These are phyloP conservation scores for Diphasiastrum complanatum DNA, from an alignment of 83 land plant species.

Conservation along the genomic window DNA sequence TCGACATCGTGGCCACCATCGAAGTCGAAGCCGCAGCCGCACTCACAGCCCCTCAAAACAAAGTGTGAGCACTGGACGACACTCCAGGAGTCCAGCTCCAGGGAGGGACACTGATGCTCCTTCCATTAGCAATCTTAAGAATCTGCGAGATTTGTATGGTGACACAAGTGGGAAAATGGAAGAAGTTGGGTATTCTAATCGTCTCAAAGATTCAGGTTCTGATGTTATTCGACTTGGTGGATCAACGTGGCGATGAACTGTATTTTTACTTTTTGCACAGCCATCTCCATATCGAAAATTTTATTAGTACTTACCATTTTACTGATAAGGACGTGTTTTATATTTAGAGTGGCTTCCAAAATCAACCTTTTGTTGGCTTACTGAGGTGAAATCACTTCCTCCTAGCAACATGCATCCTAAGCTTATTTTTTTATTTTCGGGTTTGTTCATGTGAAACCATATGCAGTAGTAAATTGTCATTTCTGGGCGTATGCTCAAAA, in stretches of 20 bases:
- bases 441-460: too few relatives aligned
- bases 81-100: slow-evolving; percentile 26
- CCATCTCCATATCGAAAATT: too few relatives aligned
- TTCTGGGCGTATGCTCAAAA: too few relatives aligned
- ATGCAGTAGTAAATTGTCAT: too few relatives aligned
- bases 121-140: slow-evolving; percentile 60
- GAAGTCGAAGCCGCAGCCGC: slow-evolving; percentile 38
- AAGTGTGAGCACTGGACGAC: slow-evolving; percentile 6
- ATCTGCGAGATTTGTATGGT: slow-evolving; percentile 86
- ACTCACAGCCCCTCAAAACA: slow-evolving; percentile 32
- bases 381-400: too few relatives aligned
- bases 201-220: slow-evolving; percentile 36
- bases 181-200: slow-evolving; percentile 18
- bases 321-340: too few relatives aligned
- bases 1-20: slow-evolving; percentile 28
- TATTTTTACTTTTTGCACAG: too few relatives aligned
- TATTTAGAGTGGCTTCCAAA: too few relatives aligned
- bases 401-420: too few relatives aligned
- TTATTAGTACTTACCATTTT: too few relatives aligned
- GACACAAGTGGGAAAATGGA: slow-evolving; percentile 47
- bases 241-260: slow-evolving; percentile 64
- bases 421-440: too few relatives aligned
- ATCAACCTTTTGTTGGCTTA: too few relatives aligned
- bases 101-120: slow-evolving; percentile 32
- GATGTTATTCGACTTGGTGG: slow-evolving; percentile 93